These are phyloP conservation scores for Lotmaria passim DNA, from an alignment of 208 protist species.

Conservation along the genomic window DNA sequence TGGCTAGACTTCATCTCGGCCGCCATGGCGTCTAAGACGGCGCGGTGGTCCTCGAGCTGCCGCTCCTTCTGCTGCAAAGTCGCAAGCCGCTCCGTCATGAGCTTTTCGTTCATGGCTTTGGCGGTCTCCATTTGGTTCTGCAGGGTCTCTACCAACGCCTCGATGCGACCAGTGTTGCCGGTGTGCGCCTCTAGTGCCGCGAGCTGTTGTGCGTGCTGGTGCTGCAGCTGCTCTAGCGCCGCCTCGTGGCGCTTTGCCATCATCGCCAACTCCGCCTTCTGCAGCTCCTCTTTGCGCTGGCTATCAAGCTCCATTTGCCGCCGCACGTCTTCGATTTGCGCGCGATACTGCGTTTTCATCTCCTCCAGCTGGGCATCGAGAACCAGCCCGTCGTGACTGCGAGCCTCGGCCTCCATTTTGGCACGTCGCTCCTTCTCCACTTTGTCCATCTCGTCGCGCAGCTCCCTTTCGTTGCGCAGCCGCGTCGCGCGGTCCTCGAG, in stretches of 20 bases:
- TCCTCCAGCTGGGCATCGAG: constrained; percentile 77
- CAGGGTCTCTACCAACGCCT: constrained; percentile 63
- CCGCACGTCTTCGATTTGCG: constrained; percentile 75
- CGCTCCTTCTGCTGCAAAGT: constrained; percentile 60
- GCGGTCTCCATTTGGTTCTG: constrained; percentile 74
- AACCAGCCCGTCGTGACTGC: constrained; percentile 62
- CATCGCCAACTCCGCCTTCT: constrained; percentile 61
- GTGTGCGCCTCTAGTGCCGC: constrained; percentile 55
- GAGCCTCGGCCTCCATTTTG: constrained; percentile 51
- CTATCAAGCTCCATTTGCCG: constrained; percentile 71
- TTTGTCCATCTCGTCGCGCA: constrained; percentile 69
- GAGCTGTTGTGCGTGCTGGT: constrained; percentile 68
- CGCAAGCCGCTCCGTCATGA: constrained; percentile 67
- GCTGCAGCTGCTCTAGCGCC: constrained; percentile 52
- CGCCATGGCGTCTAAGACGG: constrained; percentile 59
- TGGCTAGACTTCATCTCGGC: constrained; percentile 64
- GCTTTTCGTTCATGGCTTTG: constrained; percentile 64
- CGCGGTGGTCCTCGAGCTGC: constrained; percentile 61
- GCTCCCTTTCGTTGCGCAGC: constrained; percentile 64
- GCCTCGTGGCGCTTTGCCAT: constrained; percentile 79
- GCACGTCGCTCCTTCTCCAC: constrained; percentile 76
- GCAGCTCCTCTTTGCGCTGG: constrained; percentile 71
- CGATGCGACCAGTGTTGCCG: constrained; percentile 63
- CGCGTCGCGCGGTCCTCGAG: constrained; percentile 77
- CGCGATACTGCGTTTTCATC: constrained; percentile 60